phyloP scores from a whole-genome alignment of 1,139 yeast genomes.

The Lodderomyces parapsilosis region DNA sequence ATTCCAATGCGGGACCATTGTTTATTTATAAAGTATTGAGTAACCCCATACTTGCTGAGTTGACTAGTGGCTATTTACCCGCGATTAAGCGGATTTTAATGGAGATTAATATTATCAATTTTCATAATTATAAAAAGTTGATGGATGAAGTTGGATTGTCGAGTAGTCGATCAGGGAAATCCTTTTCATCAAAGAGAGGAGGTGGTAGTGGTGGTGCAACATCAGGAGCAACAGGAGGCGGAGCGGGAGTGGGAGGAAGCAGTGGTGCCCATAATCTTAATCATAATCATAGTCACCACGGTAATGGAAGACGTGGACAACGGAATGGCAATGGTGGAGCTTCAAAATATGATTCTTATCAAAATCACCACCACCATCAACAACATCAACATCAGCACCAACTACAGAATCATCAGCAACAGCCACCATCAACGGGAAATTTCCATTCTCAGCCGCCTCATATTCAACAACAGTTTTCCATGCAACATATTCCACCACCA shows the following conservation, averaged over 20 bases:
- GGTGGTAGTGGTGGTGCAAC: background rate
- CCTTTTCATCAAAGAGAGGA: constrained; percentile 17
- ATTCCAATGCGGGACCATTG: constrained; percentile 71
- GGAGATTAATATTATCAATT: constrained; percentile 52
- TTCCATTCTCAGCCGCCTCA: constrained; percentile 5
- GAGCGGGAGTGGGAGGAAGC: background rate
- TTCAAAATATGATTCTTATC: background rate
- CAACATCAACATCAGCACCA: constrained; percentile 5
- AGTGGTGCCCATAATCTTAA: background rate
- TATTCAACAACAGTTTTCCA: constrained; percentile 6
- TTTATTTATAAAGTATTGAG: constrained; percentile 78
- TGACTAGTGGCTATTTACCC: constrained; percentile 14
- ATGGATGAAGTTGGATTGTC: constrained; percentile 90
- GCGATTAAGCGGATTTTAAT: constrained; percentile 63
- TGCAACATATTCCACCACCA: constrained; percentile 8
- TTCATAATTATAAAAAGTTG: constrained; percentile 79
- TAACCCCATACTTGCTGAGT: constrained; percentile 48
- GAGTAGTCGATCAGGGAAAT: constrained; percentile 33
- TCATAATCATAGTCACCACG: background rate
- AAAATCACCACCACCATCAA: constrained; percentile 3
- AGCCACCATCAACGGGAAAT: background rate
- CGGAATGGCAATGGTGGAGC: constrained; percentile 1
- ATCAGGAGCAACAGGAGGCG: background rate
- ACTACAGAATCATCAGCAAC: constrained; percentile 4
- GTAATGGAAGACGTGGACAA: background rate